Base-by-base conservation (phyloP, 2,329 filamentous ascomycete species). In the Cladophialophora immunda region DNA sequence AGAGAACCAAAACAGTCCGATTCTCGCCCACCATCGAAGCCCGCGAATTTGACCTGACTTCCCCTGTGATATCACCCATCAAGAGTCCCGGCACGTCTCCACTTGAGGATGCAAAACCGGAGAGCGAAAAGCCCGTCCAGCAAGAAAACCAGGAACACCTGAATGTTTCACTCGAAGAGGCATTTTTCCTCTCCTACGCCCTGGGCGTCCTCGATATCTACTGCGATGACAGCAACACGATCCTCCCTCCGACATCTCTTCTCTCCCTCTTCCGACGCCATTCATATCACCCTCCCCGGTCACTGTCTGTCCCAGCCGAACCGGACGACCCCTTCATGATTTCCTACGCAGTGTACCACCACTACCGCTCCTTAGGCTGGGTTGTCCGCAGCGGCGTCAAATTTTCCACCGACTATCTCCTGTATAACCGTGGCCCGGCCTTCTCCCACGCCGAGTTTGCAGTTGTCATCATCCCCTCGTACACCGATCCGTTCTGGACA, bases 361-460 rank as follows among this genome's bases (percentile, higher is more conserved):
- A 99, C 77, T 99, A 97, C 81, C 90, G 95, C 41, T 97, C 93
- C 0, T 84, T 98, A 0, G 95, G 95, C 27, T 99, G 95, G 94
- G 92, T 97, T 0, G 91, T 96, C 0, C 90, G 96, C 15, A 89
- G 92, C 4, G 96, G 95, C 38, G 90, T 97, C 76, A 99, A 99
- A 76, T 99, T 99, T 73, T 92, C 92, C 25, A 92, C 93, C 9
- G 95, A 99, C 78, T 97, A 92, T 82, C 82, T 99, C n/a, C 86
- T 99, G 7, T 99, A 99, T 80, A 90, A 93, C 64, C 90, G 93
- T 22, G 95, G 95, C 0, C 95, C 95, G 0, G 94, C 95, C 0
- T 98, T 99, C 77, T 89, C 93, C 25, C 95, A 99, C 76, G 95
- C 95, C 25, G 93, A 98, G 75, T 99, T 97, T 76, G 94, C 92